Evolutionary conservation across 163 green algal genomes (phyloP).

Genomic region (Scenedesmus sp.): DNA sequence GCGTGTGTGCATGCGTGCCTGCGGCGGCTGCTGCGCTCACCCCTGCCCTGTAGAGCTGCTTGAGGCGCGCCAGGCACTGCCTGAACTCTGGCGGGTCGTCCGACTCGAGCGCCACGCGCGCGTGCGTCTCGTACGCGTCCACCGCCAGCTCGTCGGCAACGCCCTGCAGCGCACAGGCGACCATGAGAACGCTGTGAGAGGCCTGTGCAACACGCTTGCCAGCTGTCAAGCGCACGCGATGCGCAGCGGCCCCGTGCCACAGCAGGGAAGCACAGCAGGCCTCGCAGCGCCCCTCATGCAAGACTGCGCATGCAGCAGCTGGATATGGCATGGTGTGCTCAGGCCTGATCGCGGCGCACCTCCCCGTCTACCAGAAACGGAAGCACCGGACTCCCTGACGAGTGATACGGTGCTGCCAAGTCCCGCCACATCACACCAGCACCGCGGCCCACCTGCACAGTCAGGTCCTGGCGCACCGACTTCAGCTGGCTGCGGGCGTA

Average conservation of each 20-base stretch:
- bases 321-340: no score
- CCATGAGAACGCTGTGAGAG: background rate
- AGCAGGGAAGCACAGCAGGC: no score
- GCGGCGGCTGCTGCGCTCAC: constrained; percentile 52
- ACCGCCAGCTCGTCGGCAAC: constrained; percentile 67
- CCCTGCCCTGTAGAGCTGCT: constrained; percentile 72
- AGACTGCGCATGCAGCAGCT: no score
- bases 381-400: no score
- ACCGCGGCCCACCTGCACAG: constrained; percentile 69
- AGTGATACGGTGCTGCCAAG: no score
- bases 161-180: background rate
- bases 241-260: background rate
- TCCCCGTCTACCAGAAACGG: no score
- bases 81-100: constrained; percentile 76
- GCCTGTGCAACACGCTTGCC: background rate
- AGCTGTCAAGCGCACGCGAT: background rate
- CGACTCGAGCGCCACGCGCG: constrained; percentile 76
- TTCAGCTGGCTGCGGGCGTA: constrained; percentile 83
- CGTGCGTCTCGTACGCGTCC: constrained; percentile 80
- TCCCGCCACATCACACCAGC: no score
- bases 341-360: no score
- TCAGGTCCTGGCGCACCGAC: constrained; percentile 85
- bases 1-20: no score
- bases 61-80: constrained; percentile 77
- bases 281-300: no score